Base-by-base conservation (phyloP, 306 rosid species). In the Arachis hypogaea region DNA sequence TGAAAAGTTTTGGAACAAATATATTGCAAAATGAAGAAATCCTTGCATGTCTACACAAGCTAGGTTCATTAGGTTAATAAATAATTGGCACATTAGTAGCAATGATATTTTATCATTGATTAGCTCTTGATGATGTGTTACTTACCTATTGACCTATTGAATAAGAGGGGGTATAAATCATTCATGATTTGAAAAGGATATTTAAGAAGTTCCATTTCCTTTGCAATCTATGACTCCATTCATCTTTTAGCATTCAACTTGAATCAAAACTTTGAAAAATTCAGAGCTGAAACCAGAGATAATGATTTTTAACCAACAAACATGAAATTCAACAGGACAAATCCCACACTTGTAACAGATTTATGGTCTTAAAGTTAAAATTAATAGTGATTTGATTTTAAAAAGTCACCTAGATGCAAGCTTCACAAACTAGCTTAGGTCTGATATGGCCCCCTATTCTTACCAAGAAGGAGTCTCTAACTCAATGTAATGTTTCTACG, bases 321-420 rank as follows among this genome's bases (percentile, higher is more conserved):
- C 8, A 46, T 40, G 74, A 63, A 52, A 61, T 45, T 43, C 50
- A 40, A 50, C 43, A 40, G 72, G 10, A 59, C 63, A 75, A 42
- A 42, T 59, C 70, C 56, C 56, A 45, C 29, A 59, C 9, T 49
- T 60, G 14, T 45, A 54, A 9, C 36, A 56, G 61, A 56, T 55
- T 10, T n/a, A 40, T 72, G 55, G 36, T 62, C 42, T 49, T 55
- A 38, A 78, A 58, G 66, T 49, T 55, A 38, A 78, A 49, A 72
- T 33, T 55, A 11, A 10, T 12, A 9, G 29, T 50, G 9, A 49
- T n/a, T 68, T 10, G 44, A 38, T 41, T 16, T 10, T 57, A 33
- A 11, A 30, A 33, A 42, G 49, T 0, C 40, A 3, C 59, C 41
- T 10, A 49, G 40, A 18, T 47, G 7, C 68, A 11, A 60, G 42